Evolutionary conservation across 2,329 filamentous ascomycete species (phyloP).

Genomic region (Talaromyces amestolkiae): DNA sequence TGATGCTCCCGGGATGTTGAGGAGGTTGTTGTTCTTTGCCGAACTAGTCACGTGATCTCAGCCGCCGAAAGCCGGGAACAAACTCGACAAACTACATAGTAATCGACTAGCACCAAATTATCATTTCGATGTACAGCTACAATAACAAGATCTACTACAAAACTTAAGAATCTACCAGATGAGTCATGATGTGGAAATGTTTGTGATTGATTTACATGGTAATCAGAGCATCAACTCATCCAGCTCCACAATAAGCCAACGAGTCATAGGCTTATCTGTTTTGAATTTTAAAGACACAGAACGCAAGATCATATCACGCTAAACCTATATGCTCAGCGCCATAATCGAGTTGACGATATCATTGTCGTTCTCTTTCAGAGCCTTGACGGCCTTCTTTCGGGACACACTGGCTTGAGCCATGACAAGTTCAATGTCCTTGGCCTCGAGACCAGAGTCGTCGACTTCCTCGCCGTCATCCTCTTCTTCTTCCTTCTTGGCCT

Average conservation of each 20-base stretch:
- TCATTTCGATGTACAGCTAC: no score
- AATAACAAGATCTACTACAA: not conserved
- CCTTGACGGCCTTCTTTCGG: slow-evolving; percentile 98
- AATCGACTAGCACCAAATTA: no score
- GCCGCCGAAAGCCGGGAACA: slow-evolving; percentile 16
- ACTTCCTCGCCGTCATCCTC: slow-evolving; percentile 96
- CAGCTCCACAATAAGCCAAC: slow-evolving; percentile 3
- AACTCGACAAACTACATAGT: not conserved
- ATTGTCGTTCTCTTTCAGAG: slow-evolving; percentile 94
- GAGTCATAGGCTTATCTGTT: not conserved
- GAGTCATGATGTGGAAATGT: not conserved
- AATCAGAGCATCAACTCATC: slow-evolving; percentile 1
- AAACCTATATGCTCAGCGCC: slow-evolving; percentile 77
- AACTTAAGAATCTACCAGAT: not conserved
- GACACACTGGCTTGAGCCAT: slow-evolving; percentile 97
- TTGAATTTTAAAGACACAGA: slow-evolving; percentile 5
- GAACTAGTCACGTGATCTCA: slow-evolving; percentile 16
- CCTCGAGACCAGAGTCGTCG: slow-evolving; percentile 88
- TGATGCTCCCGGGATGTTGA: slow-evolving; percentile 18
- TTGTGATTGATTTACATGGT: slow-evolving; percentile 5
- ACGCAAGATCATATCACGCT: slow-evolving; percentile 12
- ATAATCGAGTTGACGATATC: slow-evolving; percentile 99
- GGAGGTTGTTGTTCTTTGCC: slow-evolving; percentile 18
- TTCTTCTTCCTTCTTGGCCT: slow-evolving; percentile 68
- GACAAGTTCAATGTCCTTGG: slow-evolving; percentile 99